Conservation (phyloP, 2,329 filamentous ascomycete genomes). For the Xylaria sp. region DNA sequence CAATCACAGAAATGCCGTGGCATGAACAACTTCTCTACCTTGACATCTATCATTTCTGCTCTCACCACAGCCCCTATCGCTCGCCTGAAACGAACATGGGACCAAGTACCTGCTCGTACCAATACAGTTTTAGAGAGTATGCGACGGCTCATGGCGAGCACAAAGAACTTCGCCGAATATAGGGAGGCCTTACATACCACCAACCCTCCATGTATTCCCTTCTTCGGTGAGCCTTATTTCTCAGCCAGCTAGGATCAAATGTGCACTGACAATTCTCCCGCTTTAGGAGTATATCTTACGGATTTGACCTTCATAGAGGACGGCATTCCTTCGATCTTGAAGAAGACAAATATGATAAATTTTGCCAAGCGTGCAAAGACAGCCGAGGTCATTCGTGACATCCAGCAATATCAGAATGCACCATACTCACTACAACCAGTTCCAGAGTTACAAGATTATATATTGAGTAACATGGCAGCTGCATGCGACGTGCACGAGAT, state of each 20-base stretch:
- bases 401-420: constrained; percentile 98
- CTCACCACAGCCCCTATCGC: constrained; percentile 95
- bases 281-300: constrained; percentile 88
- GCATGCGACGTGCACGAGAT: constrained; percentile 98
- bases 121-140: constrained; percentile 85
- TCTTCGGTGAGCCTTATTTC: constrained; percentile 77
- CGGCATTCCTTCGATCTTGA: constrained; percentile 94
- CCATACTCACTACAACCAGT: constrained; percentile 94
- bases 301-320: constrained; percentile 99
- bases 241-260: background rate
- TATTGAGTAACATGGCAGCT: constrained; percentile 93
- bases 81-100: constrained; percentile 92
- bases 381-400: constrained; percentile 96
- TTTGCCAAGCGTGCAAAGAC: constrained; percentile 99
- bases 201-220: constrained; percentile 96
- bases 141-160: constrained; percentile 94
- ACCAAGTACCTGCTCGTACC: constrained; percentile 88
- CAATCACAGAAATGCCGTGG: constrained; percentile 84
- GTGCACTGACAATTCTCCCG: constrained; percentile 24
- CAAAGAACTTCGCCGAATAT: constrained; percentile 98
- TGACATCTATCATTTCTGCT: constrained; percentile 97
- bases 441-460: constrained; percentile 94
- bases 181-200: constrained; percentile 91
- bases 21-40: constrained; percentile 95
- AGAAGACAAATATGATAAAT: constrained; percentile 97